Percentiles rank a stretch among this genome's conserved stretches.
Conservation (phyloP, 257 asterid species). For the Solanum gandarillasii region DNA sequence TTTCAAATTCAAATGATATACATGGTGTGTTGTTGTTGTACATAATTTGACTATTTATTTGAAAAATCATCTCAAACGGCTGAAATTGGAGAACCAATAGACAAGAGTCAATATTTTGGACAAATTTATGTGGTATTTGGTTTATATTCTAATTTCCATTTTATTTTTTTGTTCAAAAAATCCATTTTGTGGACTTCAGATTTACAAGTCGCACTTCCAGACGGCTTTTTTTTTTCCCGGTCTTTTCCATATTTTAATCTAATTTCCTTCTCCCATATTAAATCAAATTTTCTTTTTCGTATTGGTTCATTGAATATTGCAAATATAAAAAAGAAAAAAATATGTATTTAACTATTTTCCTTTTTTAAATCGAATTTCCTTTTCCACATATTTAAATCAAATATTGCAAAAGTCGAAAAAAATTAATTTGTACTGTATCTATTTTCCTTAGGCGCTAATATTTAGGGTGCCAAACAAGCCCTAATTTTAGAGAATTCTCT, state of each 20-base stretch:
- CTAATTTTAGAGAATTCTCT: conserved; percentile 22
- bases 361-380: neutral
- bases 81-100: neutral
- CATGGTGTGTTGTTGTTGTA: neutral
- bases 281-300: neutral
- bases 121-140: neutral
- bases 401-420: no score
- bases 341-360: neutral
- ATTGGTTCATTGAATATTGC: neutral
- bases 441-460: neutral
- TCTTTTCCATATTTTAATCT: neutral
- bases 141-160: neutral
- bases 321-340: neutral
- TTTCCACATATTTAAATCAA: neutral
- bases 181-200: neutral
- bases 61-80: neutral
- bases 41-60: neutral
- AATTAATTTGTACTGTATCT: no score
- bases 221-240: accelerated
- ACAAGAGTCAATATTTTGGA: neutral
- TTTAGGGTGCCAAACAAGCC: conserved; percentile 9
- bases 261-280: neutral
- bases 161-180: neutral
- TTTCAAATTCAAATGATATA: no score
- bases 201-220: neutral